Conservation (phyloP, 495 filamentous ascomycete genomes). For the Penicillium samsonianum region DNA sequence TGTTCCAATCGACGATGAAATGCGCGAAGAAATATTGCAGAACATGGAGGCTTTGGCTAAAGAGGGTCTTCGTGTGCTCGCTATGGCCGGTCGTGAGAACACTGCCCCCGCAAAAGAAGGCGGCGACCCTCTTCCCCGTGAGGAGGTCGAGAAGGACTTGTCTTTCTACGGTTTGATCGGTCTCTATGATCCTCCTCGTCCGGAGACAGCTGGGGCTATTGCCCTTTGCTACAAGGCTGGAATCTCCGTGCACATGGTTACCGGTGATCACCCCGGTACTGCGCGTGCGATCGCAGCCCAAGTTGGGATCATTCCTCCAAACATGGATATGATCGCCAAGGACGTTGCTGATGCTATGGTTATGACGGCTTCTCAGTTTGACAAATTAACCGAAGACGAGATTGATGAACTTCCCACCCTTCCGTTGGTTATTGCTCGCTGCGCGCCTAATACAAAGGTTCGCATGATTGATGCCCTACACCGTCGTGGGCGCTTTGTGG, state of each 20-base stretch:
- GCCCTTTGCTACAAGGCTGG: conserved; percentile 62
- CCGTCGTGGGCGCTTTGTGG: conserved; percentile 64
- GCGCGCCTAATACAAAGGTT: conserved; percentile 71
- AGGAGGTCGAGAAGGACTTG: conserved; percentile 59
- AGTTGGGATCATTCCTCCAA: conserved; percentile 65
- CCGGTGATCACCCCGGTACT: conserved; percentile 68
- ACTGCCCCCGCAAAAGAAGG: conserved; percentile 29
- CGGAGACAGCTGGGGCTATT: conserved; percentile 54
- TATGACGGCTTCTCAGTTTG: conserved; percentile 71
- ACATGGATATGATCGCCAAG: conserved; percentile 50
- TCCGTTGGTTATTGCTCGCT: conserved; percentile 70
- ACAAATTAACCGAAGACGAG: conserved; percentile 61
- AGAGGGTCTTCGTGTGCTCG: conserved; percentile 66
- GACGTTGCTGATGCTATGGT: conserved; percentile 64
- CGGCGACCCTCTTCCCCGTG: conserved; percentile 50
- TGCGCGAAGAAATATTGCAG: conserved; percentile 52
- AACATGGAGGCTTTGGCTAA: conserved; percentile 67
- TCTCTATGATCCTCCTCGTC: conserved; percentile 72
- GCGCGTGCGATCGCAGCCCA: conserved; percentile 64
- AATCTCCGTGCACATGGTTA: conserved; percentile 77
- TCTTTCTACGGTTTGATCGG: conserved; percentile 68
- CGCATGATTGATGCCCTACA: conserved; percentile 78
- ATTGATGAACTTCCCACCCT: conserved; percentile 66
- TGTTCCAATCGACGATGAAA: conserved; percentile 42
- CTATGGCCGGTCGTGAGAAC: conserved; percentile 55